A percentile compares a stretch with the other conserved stretches of the same genome.
These are phyloP conservation scores for Lentinula edodes DNA, from an alignment of 768 basidiomycete species.

Conservation along the genomic window DNA sequence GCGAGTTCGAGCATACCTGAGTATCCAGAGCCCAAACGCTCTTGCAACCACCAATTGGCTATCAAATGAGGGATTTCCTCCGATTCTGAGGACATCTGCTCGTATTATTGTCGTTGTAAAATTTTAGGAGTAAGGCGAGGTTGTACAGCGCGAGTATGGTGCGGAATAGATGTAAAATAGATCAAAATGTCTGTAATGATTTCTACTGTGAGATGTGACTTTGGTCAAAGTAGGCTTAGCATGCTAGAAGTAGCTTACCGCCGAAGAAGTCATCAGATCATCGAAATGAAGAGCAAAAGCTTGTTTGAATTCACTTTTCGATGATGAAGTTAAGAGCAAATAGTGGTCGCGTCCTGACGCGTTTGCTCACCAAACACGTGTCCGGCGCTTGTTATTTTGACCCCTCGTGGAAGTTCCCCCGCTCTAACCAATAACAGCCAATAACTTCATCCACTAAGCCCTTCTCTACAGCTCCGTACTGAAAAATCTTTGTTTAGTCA, in stretches of 20 bases:
- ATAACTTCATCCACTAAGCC: no score
- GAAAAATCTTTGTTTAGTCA: no score
- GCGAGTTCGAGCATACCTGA: conserved; percentile 44
- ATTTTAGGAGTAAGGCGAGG: not conserved
- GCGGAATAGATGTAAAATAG: not conserved
- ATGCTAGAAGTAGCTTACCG: not conserved
- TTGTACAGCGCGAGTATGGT: not conserved
- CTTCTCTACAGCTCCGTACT: no score
- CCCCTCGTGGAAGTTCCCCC: no score
- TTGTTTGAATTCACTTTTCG: not conserved
- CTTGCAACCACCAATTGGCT: conserved; percentile 57
- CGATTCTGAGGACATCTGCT: not conserved
- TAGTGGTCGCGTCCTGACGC: not conserved
- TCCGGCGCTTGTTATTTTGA: not conserved
- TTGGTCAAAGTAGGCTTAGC: not conserved
- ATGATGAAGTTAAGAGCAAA: not conserved
- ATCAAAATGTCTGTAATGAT: not conserved
- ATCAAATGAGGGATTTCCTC: conserved; percentile 32
- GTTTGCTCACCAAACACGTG: not conserved
- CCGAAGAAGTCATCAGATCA: not conserved
- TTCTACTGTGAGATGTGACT: not conserved
- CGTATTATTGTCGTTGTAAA: not conserved
- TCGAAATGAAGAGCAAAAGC: not conserved
- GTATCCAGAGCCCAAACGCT: conserved; percentile 65
- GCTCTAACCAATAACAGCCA: no score